Evolutionary conservation across 2,329 filamentous ascomycete species (phyloP), one percentile per base, ranked within the genome.

Genomic region (Didymella pinodella): DNA sequence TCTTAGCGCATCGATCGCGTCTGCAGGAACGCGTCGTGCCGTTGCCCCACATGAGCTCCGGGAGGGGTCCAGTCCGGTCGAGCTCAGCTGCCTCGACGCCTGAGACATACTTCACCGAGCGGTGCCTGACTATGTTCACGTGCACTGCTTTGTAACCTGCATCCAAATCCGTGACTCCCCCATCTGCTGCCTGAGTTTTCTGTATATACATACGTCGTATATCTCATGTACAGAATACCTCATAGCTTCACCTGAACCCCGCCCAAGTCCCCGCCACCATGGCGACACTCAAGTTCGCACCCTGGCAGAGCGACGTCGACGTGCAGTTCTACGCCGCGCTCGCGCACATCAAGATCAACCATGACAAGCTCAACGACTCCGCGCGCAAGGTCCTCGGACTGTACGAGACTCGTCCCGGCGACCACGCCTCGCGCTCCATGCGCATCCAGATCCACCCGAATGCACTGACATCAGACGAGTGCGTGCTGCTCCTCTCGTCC

Each of bases 351-450:
- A 99, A 99, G 80, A 92, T 99, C 75, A 93, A 98, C 77, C 90
- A 96, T 84, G 95, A 97, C 81, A 97, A 93, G 80, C 91, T 99
- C 50, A 91, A 97, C 80, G 94, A 96, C 77, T 96, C 93, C 10
- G 91, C 93, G 25, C 90, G 94, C 44, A 89, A 90, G 60, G 85
- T 98, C 2, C 84, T 96, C 29, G 95, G 95, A 4, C 80, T 97
- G 43, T 99, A 99, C 76, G 92, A 97, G 78, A 88, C 95, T 66
- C 90, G 90, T 43, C 82, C 88, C 11, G 82, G 83, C 41, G 90
- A 92, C 67, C 80, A 88, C 38, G 87, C 91, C 0, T 88, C 90
- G 67, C 85, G 89, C 54, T 95, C 91, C 66, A 92, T 91, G 76
- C 91, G 89, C 73, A 93, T 98, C 86, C 93, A 97, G 78, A 89